Base-by-base conservation (phyloP, 345 rosid species). In the Boechera stricta region DNA sequence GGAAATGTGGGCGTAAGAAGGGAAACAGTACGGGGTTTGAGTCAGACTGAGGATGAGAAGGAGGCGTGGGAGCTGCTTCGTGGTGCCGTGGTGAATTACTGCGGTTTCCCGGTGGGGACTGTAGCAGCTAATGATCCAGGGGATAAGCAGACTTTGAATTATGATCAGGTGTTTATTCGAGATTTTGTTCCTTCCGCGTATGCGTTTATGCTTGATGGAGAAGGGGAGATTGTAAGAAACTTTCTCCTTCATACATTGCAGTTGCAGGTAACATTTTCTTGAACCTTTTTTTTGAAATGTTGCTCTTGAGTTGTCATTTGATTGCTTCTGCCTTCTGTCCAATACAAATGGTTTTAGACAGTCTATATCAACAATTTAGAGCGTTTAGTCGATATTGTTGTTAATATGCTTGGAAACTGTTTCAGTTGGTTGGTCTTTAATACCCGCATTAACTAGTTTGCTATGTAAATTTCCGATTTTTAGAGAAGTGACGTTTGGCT, bases 171-270 rank as follows among this genome's bases (percentile, higher is more conserved):
- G 64, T 94, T 94, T 81, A 89, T 94, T 67, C 98, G 98, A 18
- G 97, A 94, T 83, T 94, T 94, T 77, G 90, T 88, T n/a, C 98
- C 98, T n/a, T 90, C 97, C 0, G 98, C 94, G 0, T 87, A 88
- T 70, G 95, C 98, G 0, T 92, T 94, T 79, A 70, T 94, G 87
- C 97, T 94, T 55, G 86, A 87, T 72, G 98, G 98, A 41, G 98
- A 94, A 57, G 82, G 64, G 15, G 98, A 89, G 78, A 92, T 94
- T 44, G 97, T 90, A n/a, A 92, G 90, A 84, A 92, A 90, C 78
- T 94, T 94, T 84, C 93, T 94, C 58, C 95, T 94, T 78, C 90
- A 84, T 78, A 92, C 97, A 33, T 74, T 94, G 89, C 97, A 94
- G 76, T 84, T 94, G 62, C 98, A 94, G 97, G 98, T 94, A 89